phyloP scores from a whole-genome alignment of 345 rosid genomes.

The Theobroma cacao region DNA sequence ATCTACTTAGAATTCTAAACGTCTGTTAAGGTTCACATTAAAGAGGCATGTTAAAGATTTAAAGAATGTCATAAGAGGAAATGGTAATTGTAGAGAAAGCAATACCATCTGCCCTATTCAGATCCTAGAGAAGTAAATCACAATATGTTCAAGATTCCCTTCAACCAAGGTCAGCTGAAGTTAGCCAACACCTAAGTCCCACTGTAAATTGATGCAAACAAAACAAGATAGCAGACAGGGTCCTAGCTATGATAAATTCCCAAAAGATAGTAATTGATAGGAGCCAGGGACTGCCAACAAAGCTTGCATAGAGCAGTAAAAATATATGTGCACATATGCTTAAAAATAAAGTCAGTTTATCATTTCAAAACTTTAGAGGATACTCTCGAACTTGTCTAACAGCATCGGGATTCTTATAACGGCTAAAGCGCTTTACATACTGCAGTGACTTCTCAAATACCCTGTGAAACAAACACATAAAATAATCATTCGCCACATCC shows the following conservation, averaged over 20 bases:
- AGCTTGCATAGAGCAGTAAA: background rate
- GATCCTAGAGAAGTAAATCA: background rate
- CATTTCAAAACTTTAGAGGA: constrained; percentile 37
- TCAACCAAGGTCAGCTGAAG: background rate
- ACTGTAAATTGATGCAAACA: background rate
- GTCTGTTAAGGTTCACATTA: constrained; percentile 46
- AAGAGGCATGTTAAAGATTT: background rate
- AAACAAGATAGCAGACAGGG: background rate
- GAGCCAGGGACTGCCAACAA: background rate
- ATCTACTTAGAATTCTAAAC: constrained; percentile 76
- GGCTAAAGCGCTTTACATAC: constrained; percentile 83
- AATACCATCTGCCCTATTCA: background rate
- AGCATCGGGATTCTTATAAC: constrained; percentile 97
- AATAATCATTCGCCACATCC: background rate
- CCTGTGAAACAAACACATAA: constrained; percentile 32
- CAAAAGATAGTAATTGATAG: background rate
- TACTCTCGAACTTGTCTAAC: constrained; percentile 99
- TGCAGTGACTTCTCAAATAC: constrained; percentile 98
- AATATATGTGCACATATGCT: background rate
- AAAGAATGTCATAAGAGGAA: background rate
- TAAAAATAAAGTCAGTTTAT: background rate
- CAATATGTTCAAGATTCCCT: background rate
- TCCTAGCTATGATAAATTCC: background rate
- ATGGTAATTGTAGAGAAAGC: background rate
- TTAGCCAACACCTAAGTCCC: background rate